Evolutionary conservation across 1,139 yeast species (phyloP).

Genomic region (Candida sanyaensis): DNA sequence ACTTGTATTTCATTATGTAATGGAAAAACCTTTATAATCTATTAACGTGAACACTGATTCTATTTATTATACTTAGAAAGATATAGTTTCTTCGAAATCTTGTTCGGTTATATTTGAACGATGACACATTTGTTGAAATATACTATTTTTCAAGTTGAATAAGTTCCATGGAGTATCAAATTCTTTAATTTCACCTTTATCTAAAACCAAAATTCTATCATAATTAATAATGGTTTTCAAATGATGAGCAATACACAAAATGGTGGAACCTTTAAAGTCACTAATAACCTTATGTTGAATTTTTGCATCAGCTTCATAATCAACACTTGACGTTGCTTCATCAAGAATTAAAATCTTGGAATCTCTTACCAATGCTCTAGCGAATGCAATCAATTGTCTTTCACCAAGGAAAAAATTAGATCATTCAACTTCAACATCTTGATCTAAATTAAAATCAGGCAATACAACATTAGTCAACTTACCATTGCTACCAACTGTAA

Average conservation of each 20-base stretch:
- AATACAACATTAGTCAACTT: conserved; percentile 13
- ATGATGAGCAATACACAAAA: conserved; percentile 45
- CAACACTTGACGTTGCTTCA: conserved; percentile 47
- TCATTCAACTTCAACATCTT: conserved; percentile 42
- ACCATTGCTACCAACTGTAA: conserved; percentile 6
- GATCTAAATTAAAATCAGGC: conserved; percentile 44
- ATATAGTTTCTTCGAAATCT: conserved; percentile 20
- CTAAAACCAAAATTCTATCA: conserved; percentile 40
- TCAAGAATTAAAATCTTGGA: conserved; percentile 40
- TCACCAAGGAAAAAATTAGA: conserved; percentile 43
- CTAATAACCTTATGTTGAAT: conserved; percentile 36
- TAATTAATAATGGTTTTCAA: conserved; percentile 40
- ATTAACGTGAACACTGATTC: too few relatives aligned
- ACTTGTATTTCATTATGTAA: too few relatives aligned
- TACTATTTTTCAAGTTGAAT: conserved; percentile 19
- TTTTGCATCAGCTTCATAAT: conserved; percentile 43
- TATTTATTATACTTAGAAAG: not conserved
- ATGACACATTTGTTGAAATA: conserved; percentile 60
- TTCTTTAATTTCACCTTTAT: conserved; percentile 59
- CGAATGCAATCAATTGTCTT: conserved; percentile 42
- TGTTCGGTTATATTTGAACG: conserved; percentile 46
- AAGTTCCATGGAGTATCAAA: conserved; percentile 52
- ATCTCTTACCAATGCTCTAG: conserved; percentile 41
- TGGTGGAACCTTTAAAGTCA: conserved; percentile 39
- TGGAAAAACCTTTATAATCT: too few relatives aligned